Base-by-base conservation (phyloP, 176 grass and related monocot genomes). In the Themeda triandra region DNA sequence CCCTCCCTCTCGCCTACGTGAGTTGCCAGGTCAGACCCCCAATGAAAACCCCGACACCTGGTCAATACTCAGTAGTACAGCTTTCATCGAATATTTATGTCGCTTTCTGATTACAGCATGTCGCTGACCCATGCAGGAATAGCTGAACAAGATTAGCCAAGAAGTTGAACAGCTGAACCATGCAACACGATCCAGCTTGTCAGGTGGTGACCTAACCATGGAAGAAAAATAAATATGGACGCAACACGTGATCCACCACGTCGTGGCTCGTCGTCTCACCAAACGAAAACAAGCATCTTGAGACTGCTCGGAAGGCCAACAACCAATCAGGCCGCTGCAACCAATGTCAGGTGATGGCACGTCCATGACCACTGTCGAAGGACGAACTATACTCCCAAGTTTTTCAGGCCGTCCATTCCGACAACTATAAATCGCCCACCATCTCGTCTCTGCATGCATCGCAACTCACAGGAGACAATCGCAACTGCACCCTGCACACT, bases 151-250 rank as follows among this genome's bases (percentile, higher is more conserved):
- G 31, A 14, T 76, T 35, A 58, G 73, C 1, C 15, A 75, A 56
- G 30, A 58, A 56, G 30, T 9, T 59, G 73, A 76, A 11, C 73
- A 5, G 33, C 74, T 60, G 69, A 72, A 72, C 8, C 51, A 60
- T 36, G 74, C 2, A 6, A 33, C 9, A 71, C 2, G 2, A 24
- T n/a, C n/a, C 19, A 25, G 0, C 0, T 60, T 63, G 12, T 14
- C 31, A 72, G 80, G 72, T 31, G 80, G 35, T 72, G 51, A 82
- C 18, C 67, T 62, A 82, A 72, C 67, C 10, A 6, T 27, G 39
- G 62, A 66, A 66, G 44, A 69, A 53, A 69, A 53, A 10, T 18
- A 30, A 41, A 36, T 17, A 23, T 29, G 51, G 51, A 53, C 6
- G 6, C 66, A 27, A 37, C 18, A 37, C 18, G 17, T 13, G 9